A percentile compares a stretch with the other conserved stretches of the same genome.
These are phyloP conservation scores for Rutstroemia sp. DNA, from an alignment of 2,329 filamentous ascomycete species.

Conservation along the genomic window DNA sequence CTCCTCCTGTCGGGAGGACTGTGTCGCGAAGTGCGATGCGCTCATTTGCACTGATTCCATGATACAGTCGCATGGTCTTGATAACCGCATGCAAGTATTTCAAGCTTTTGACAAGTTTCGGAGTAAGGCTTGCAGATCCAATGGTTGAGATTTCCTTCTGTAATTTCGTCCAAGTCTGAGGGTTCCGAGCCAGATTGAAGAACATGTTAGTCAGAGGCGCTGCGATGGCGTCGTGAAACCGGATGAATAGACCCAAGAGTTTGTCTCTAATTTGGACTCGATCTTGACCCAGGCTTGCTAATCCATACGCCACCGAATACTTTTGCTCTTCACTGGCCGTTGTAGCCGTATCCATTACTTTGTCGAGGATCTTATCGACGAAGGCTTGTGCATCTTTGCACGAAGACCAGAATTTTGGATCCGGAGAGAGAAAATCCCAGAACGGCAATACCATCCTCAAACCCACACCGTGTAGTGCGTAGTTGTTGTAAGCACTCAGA, in stretches of 20 bases:
- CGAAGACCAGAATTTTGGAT: background rate
- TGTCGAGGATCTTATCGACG: background rate
- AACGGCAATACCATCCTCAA: background rate
- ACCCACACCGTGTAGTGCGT: background rate
- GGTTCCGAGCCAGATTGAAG: background rate
- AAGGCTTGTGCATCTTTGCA: background rate
- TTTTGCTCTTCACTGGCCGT: background rate
- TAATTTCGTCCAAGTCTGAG: background rate
- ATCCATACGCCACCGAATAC: background rate
- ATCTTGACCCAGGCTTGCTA: background rate
- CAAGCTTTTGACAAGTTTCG: background rate
- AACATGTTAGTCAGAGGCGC: background rate
- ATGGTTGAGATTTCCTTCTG: background rate
- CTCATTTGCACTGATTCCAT: constrained; percentile 25
- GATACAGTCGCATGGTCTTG: constrained; percentile 58
- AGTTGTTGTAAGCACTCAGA: background rate
- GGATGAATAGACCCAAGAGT: background rate
- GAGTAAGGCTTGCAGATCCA: background rate
- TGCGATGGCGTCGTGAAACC: background rate
- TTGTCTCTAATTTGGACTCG: background rate
- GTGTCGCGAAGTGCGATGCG: background rate
- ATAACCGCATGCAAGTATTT: constrained; percentile 35
- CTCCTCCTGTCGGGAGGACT: background rate
- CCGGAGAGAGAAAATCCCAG: background rate
- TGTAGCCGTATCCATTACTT: background rate